These are phyloP conservation scores for Zostera marina DNA, from an alignment of 116 monocot genomes.

Conservation along the genomic window DNA sequence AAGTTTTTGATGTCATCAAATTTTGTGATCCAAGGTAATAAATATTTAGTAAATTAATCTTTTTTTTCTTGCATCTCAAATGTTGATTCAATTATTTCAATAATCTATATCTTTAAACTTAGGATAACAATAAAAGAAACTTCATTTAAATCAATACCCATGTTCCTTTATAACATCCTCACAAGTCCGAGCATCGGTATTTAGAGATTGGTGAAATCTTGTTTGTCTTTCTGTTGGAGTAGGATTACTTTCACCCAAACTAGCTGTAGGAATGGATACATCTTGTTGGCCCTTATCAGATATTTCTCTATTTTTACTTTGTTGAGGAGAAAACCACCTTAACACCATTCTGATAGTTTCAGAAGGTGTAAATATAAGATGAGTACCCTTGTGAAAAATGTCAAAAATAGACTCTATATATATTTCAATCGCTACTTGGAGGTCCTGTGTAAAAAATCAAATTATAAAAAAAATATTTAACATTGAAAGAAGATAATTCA, in stretches of 20 bases:
- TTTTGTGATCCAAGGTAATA: too few species aligned
- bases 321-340: constrained; percentile 30
- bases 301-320: constrained; percentile 6
- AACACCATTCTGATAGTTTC: constrained; percentile 31
- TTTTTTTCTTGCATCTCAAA: too few species aligned
- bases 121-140: background rate
- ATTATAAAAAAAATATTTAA: background rate
- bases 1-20: too few species aligned
- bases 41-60: too few species aligned
- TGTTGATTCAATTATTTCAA: too few species aligned
- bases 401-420: constrained; percentile 83
- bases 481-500: background rate
- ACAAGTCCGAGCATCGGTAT: constrained; percentile 89
- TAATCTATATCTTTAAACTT: background rate
- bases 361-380: constrained; percentile 76
- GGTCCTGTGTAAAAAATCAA: constrained; percentile 38
- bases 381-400: constrained; percentile 59
- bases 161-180: constrained; percentile 91
- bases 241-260: constrained; percentile 57
- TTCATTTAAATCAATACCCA: constrained; percentile 35
- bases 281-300: constrained; percentile 13
- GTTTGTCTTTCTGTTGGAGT: constrained; percentile 38
- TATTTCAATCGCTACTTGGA: constrained; percentile 84
- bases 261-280: constrained; percentile 40
- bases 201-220: constrained; percentile 54